phyloP scores from a whole-genome alignment of 2,329 filamentous ascomycete species.

The Neobulgaria alba region DNA sequence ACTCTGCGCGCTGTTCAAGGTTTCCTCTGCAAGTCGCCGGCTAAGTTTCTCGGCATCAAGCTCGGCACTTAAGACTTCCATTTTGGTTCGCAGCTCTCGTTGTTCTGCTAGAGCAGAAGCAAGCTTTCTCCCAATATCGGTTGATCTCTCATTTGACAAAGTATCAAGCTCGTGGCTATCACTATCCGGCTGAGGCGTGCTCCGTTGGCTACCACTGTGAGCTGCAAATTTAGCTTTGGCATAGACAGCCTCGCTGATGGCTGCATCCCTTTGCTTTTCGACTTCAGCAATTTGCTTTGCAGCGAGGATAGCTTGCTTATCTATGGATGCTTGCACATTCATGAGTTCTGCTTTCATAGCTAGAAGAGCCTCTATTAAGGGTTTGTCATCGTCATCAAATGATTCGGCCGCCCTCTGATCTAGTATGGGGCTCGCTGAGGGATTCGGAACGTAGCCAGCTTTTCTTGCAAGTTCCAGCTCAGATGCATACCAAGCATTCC shows the following conservation, averaged over 20 bases:
- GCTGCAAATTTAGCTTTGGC: slow-evolving; percentile 88
- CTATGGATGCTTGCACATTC: slow-evolving; percentile 83
- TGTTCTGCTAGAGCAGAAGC: slow-evolving; percentile 74
- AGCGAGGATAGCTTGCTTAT: slow-evolving; percentile 76
- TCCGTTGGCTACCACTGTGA: slow-evolving; percentile 58
- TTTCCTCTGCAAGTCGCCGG: slow-evolving; percentile 81
- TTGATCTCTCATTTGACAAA: slow-evolving; percentile 51
- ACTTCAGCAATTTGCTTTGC: slow-evolving; percentile 88
- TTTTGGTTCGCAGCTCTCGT: slow-evolving; percentile 67
- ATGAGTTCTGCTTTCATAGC: slow-evolving; percentile 84
- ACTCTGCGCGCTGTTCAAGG: slow-evolving; percentile 70
- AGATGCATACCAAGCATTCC: slow-evolving; percentile 95
- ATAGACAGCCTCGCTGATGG: slow-evolving; percentile 91
- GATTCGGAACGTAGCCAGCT: slow-evolving; percentile 71
- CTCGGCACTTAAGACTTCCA: slow-evolving; percentile 62
- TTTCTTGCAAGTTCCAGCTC: slow-evolving; percentile 88
- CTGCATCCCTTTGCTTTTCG: slow-evolving; percentile 87
- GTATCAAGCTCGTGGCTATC: slow-evolving; percentile 51
- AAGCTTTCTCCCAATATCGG: slow-evolving; percentile 73
- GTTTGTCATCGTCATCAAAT: slow-evolving; percentile 86
- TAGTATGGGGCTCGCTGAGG: slow-evolving; percentile 60
- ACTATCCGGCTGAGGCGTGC: slow-evolving; percentile 49
- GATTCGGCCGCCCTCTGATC: slow-evolving; percentile 70
- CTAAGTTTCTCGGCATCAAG: slow-evolving; percentile 74
- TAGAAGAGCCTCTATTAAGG: slow-evolving; percentile 83